These are phyloP conservation scores for Sorghum bicolor DNA, from an alignment of 176 grass and related monocot genomes.

Conservation along the genomic window DNA sequence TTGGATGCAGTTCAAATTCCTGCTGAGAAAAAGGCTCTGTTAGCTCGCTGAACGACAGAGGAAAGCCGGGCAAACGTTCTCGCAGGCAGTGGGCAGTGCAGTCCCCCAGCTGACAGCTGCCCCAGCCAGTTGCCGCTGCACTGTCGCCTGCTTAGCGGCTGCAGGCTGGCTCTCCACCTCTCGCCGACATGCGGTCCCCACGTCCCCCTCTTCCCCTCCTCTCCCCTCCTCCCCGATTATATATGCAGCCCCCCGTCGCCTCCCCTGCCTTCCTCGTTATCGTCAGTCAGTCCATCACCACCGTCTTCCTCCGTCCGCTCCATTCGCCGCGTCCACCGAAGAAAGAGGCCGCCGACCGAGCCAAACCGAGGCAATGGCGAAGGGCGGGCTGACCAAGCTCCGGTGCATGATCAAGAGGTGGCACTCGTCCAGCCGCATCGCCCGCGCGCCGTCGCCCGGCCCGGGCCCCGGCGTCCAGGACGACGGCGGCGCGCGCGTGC, in stretches of 20 bases:
- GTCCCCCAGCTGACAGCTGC: not conserved
- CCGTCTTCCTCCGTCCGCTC: not conserved
- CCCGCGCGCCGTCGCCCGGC: conserved; percentile 10
- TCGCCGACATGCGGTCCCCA: conserved; percentile 18
- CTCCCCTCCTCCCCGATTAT: not conserved
- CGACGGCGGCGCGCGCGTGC: not conserved
- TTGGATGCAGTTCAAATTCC: not conserved
- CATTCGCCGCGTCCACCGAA: not conserved
- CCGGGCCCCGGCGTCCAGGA: not conserved
- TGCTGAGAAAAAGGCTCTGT: not conserved
- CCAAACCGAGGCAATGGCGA: conserved; percentile 30
- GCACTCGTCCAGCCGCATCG: conserved; percentile 64
- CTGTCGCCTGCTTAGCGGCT: conserved; percentile 20
- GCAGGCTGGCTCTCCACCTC: not conserved
- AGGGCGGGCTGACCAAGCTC: conserved; percentile 62
- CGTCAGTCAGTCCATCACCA: not conserved
- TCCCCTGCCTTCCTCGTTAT: not conserved
- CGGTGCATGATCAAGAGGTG: conserved; percentile 73
- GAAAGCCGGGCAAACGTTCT: not conserved
- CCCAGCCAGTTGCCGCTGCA: conserved; percentile 10
- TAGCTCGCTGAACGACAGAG: not conserved
- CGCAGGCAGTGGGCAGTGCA: not conserved
- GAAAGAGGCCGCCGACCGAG: not conserved
- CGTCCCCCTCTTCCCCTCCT: not conserved
- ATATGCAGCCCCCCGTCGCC: not conserved